These are phyloP conservation scores for Fragilaria crotonensis DNA, from an alignment of 108 stramenopile genomes.

Conservation along the genomic window DNA sequence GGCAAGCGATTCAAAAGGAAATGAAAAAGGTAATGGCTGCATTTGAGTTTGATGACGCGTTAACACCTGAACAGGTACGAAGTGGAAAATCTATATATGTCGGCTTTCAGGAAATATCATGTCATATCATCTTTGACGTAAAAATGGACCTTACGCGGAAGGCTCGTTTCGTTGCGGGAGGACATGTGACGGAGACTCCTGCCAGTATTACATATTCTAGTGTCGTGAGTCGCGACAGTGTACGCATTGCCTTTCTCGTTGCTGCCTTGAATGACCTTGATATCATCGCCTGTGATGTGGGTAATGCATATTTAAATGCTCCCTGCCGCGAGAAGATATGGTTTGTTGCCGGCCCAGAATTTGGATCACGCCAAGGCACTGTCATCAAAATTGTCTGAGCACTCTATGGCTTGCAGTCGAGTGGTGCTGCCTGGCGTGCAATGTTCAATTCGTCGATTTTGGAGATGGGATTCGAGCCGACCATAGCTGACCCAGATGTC, in stretches of 20 bases:
- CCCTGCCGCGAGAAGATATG: conserved; percentile 23
- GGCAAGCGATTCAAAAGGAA: too few species aligned
- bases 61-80: not conserved
- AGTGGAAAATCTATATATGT: too few species aligned
- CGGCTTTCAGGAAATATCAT: conserved; percentile 11
- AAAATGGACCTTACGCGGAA: too few species aligned
- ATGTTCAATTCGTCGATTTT: conserved; percentile 12
- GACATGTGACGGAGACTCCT: conserved; percentile 11
- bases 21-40: conserved; percentile 16
- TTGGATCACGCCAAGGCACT: conserved; percentile 14
- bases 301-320: conserved; percentile 23
- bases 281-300: too few species aligned
- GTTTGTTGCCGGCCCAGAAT: too few species aligned
- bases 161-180: too few species aligned
- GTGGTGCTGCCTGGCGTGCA: conserved; percentile 13
- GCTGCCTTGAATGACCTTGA: too few species aligned
- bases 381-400: conserved; percentile 11
- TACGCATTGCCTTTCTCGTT: too few species aligned
- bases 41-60: conserved; percentile 9
- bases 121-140: conserved; percentile 20
- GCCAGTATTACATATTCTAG: conserved; percentile 25
- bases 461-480: too few species aligned
- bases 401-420: conserved; percentile 25
- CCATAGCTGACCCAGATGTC: too few species aligned
- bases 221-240: too few species aligned